Evolutionary conservation across 106 monocot species (phyloP).

Genomic region (Posidonia australis): DNA sequence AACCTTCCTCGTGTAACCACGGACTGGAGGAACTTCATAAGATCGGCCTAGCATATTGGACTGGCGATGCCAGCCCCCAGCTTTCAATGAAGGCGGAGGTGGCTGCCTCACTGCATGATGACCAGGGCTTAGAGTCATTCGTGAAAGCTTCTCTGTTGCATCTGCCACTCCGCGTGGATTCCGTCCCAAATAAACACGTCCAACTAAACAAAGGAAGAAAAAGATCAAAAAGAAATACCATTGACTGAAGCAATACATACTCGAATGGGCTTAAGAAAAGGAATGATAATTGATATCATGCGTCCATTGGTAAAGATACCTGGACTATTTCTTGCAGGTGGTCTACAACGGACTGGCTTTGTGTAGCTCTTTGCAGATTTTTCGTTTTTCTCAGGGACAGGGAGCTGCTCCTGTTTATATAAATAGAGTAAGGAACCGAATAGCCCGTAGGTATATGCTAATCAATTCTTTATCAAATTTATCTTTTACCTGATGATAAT

Average conservation of each 20-base stretch:
- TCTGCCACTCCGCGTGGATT: slow-evolving; percentile 18
- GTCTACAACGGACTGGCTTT: slow-evolving; percentile 27
- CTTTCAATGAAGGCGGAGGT: slow-evolving; percentile 40
- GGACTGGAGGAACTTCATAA: slow-evolving; percentile 23
- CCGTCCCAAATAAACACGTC: slow-evolving; percentile 9
- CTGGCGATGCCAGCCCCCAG: slow-evolving; percentile 52
- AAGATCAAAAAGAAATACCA: too few relatives aligned
- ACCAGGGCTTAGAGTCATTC: slow-evolving; percentile 31
- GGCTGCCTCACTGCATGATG: slow-evolving; percentile 7
- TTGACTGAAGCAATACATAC: too few relatives aligned
- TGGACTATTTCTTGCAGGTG: slow-evolving; percentile 45
- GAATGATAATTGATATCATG: too few relatives aligned
- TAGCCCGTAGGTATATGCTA: too few relatives aligned
- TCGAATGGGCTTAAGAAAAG: too few relatives aligned
- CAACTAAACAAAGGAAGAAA: background rate
- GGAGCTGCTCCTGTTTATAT: background rate
- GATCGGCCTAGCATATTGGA: slow-evolving; percentile 13
- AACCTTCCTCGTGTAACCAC: slow-evolving; percentile 40
- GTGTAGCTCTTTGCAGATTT: slow-evolving; percentile 34
- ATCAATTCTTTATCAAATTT: too few relatives aligned
- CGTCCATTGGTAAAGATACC: slow-evolving; percentile 14
- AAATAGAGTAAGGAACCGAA: background rate
- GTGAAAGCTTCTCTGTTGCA: slow-evolving; percentile 31
- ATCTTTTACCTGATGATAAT: slow-evolving; percentile 26
- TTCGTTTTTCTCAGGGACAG: slow-evolving; percentile 20